Percentiles rank a stretch among this genome's conserved stretches.
Conservation (phyloP, 495 filamentous ascomycete genomes). For the Neurospora sp. region DNA sequence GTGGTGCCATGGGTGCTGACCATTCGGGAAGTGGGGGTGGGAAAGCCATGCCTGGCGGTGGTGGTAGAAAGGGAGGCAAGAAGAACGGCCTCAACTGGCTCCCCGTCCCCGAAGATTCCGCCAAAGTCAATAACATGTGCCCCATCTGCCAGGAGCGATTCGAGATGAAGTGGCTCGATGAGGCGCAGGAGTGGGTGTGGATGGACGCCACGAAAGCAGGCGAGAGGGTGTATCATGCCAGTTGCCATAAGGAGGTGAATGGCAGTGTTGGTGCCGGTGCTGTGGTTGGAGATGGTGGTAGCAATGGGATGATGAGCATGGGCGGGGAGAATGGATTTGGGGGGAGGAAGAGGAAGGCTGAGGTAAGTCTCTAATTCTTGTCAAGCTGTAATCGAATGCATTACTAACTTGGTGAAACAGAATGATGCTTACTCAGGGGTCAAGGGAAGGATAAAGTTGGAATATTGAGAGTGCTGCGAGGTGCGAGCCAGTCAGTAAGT, state of each 20-base stretch:
- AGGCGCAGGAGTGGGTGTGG: constrained; percentile 95
- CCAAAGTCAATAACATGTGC: constrained; percentile 60
- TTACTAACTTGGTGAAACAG: neutral
- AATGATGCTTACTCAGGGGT: neutral
- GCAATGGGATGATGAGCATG: neutral
- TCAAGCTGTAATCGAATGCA: neutral
- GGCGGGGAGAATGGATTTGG: neutral
- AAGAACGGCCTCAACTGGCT: constrained; percentile 45
- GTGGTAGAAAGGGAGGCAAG: neutral
- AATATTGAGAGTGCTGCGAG: neutral
- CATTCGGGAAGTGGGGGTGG: constrained; percentile 6
- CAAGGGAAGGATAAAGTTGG: neutral
- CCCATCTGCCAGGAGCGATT: constrained; percentile 95
- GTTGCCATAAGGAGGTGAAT: constrained; percentile 69
- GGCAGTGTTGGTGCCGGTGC: constrained; percentile 18
- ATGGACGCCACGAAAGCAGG: constrained; percentile 75
- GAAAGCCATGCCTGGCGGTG: neutral
- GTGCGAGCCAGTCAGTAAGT: neutral
- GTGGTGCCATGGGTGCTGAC: neutral
- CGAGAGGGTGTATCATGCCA: constrained; percentile 79
- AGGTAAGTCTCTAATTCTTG: constrained; percentile 36
- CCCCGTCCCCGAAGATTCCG: constrained; percentile 59
- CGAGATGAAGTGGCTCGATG: constrained; percentile 78
- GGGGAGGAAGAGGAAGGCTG: constrained; percentile 63
- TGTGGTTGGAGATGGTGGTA: constrained; percentile 53